These are phyloP conservation scores for Arachnomyces sp. DNA, from an alignment of 2,329 filamentous ascomycete species.

Conservation along the genomic window DNA sequence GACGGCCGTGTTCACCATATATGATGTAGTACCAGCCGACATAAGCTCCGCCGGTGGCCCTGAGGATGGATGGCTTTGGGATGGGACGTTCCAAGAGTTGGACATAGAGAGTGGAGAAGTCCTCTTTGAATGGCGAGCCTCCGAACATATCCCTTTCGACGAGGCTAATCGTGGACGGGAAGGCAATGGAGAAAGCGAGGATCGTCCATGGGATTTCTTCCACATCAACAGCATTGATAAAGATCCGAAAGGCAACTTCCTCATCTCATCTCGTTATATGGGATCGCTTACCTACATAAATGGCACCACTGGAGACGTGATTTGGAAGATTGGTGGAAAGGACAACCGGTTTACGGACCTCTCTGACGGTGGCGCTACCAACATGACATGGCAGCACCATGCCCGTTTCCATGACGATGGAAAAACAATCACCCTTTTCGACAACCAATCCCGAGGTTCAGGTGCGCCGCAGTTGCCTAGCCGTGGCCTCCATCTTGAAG, in stretches of 20 bases:
- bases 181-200: conserved; percentile 3
- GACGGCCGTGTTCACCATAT: conserved; percentile 25
- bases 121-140: conserved; percentile 30
- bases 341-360: conserved; percentile 36
- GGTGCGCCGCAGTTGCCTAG: conserved; percentile 23
- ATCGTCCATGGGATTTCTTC: conserved; percentile 9
- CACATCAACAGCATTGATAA: conserved; percentile 9
- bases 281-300: conserved; percentile 34
- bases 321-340: conserved; percentile 47
- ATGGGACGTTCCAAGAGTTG: conserved; percentile 26
- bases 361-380: conserved; percentile 36
- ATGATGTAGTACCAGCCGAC: conserved; percentile 22
- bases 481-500: conserved; percentile 39
- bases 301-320: conserved; percentile 37
- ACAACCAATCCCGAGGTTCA: conserved; percentile 28
- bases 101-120: conserved; percentile 28
- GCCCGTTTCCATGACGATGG: conserved; percentile 35
- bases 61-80: conserved; percentile 24
- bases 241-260: conserved; percentile 8
- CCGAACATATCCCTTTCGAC: conserved; percentile 24
- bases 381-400: conserved; percentile 48
- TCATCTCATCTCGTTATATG: conserved; percentile 7
- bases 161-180: background rate
- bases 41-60: conserved; percentile 20
- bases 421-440: conserved; percentile 32